A percentile compares a stretch with the other conserved stretches of the same genome.
These are phyloP conservation scores for Boletus vermiculosoides DNA, from an alignment of 768 basidiomycete species.

Conservation along the genomic window DNA sequence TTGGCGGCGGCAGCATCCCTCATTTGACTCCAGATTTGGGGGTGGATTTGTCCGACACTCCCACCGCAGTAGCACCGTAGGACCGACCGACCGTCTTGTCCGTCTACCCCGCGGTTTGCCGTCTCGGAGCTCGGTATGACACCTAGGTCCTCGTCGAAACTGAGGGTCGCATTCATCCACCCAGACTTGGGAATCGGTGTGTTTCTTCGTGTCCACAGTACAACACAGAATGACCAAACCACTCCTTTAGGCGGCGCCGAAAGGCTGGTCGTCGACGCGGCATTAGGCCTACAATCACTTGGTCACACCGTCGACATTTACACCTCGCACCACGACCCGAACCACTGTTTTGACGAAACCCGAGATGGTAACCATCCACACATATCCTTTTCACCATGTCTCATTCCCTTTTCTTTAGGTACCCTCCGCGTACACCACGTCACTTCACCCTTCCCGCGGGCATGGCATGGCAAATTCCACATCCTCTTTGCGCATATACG, in stretches of 20 bases:
- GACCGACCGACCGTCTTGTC: neutral
- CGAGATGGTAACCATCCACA: constrained; percentile 58
- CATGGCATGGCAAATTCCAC: constrained; percentile 77
- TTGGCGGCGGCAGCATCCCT: neutral
- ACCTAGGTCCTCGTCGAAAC: constrained; percentile 9
- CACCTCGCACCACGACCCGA: constrained; percentile 87
- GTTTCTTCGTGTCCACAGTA: neutral
- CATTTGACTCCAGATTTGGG: neutral
- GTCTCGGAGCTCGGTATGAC: neutral
- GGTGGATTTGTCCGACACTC: neutral
- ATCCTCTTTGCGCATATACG: constrained; percentile 86
- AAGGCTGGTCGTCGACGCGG: constrained; percentile 92
- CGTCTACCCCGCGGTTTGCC: neutral
- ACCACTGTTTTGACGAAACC: constrained; percentile 93
- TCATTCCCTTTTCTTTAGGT: constrained; percentile 44
- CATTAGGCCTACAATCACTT: constrained; percentile 77
- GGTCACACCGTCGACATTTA: constrained; percentile 89
- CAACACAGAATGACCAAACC: neutral
- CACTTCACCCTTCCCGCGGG: constrained; percentile 75
- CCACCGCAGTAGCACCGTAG: neutral
- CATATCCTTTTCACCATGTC: neutral
- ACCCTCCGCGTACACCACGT: constrained; percentile 75
- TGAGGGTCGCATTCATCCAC: constrained; percentile 82
- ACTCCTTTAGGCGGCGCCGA: constrained; percentile 81
- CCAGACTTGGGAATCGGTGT: constrained; percentile 93